Conservation (phyloP, 495 filamentous ascomycete species). For the Hypoxylon fragiforme region DNA sequence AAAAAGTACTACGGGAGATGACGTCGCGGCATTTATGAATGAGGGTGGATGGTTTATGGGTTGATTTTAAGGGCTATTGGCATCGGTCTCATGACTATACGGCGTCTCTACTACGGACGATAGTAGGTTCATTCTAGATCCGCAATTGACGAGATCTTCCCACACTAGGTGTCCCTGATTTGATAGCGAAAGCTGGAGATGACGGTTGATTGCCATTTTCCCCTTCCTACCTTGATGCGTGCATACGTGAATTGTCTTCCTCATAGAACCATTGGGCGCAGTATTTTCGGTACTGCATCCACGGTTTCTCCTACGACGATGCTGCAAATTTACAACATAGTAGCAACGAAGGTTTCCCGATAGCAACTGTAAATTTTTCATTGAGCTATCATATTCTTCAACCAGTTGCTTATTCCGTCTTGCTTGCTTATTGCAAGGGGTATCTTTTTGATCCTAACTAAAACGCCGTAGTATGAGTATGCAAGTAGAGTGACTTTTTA, state of each 20-base stretch:
- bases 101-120: conserved; percentile 52
- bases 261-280: conserved; percentile 4
- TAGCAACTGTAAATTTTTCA: background rate
- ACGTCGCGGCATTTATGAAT: conserved; percentile 23
- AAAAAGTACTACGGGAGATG: conserved; percentile 19
- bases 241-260: conserved; percentile 21
- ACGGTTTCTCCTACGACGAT: background rate
- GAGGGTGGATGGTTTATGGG: conserved; percentile 21
- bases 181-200: conserved; percentile 60
- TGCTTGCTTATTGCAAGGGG: conserved; percentile 17
- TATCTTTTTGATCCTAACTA: conserved; percentile 12
- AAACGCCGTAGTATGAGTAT: conserved; percentile 23
- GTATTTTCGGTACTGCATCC: background rate
- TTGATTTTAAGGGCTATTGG: conserved; percentile 43
- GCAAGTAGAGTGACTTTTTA: background rate
- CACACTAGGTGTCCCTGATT: conserved; percentile 89
- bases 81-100: conserved; percentile 46
- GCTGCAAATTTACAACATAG: background rate
- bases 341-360: background rate
- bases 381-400: background rate
- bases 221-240: conserved; percentile 30
- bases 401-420: background rate
- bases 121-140: conserved; percentile 55
- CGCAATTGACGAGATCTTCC: conserved; percentile 61
- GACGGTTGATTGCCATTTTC: conserved; percentile 91